Percentiles rank a stretch among this genome's conserved stretches.
These are phyloP conservation scores for Ramalina peruviana DNA, from an alignment of 495 filamentous ascomycete species.

Conservation along the genomic window DNA sequence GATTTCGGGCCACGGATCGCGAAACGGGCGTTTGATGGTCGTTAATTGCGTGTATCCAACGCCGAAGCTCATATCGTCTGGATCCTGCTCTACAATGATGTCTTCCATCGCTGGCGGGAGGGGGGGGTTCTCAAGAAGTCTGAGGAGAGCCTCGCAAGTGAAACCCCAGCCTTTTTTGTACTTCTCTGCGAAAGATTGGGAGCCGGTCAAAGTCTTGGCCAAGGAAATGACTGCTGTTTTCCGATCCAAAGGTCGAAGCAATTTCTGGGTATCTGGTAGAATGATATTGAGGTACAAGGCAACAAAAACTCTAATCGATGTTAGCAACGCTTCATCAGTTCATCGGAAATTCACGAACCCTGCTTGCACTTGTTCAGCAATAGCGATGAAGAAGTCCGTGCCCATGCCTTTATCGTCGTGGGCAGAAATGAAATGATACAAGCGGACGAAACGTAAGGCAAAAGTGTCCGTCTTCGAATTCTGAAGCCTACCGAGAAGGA, in stretches of 20 bases:
- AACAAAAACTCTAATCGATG: slow-evolving; percentile 48
- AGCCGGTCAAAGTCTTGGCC: slow-evolving; percentile 78
- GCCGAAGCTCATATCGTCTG: slow-evolving; percentile 88
- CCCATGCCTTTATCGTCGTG: slow-evolving; percentile 63
- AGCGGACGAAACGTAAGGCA: slow-evolving; percentile 67
- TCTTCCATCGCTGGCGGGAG: slow-evolving; percentile 60
- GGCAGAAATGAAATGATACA: slow-evolving; percentile 83
- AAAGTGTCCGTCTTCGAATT: slow-evolving; percentile 64
- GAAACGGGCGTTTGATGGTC: slow-evolving; percentile 56
- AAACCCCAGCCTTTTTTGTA: slow-evolving; percentile 79
- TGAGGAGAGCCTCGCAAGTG: slow-evolving; percentile 73
- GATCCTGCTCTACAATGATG: slow-evolving; percentile 65
- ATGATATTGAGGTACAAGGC: slow-evolving; percentile 75
- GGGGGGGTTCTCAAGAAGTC: slow-evolving; percentile 77
- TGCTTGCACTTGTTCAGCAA: slow-evolving; percentile 65
- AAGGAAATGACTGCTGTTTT: slow-evolving; percentile 88
- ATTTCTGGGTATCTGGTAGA: slow-evolving; percentile 72
- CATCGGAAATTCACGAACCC: slow-evolving; percentile 30
- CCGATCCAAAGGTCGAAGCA: slow-evolving; percentile 75
- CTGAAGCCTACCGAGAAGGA: slow-evolving; percentile 74
- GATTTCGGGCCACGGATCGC: slow-evolving; percentile 73
- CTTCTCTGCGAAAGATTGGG: slow-evolving; percentile 57
- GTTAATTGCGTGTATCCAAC: slow-evolving; percentile 84
- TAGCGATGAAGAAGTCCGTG: slow-evolving; percentile 73
- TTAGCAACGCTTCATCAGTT: slow-evolving; percentile 14